Base-by-base conservation (phyloP, 1,139 yeast genomes). In the Saccharomycopsis crataegensis region DNA sequence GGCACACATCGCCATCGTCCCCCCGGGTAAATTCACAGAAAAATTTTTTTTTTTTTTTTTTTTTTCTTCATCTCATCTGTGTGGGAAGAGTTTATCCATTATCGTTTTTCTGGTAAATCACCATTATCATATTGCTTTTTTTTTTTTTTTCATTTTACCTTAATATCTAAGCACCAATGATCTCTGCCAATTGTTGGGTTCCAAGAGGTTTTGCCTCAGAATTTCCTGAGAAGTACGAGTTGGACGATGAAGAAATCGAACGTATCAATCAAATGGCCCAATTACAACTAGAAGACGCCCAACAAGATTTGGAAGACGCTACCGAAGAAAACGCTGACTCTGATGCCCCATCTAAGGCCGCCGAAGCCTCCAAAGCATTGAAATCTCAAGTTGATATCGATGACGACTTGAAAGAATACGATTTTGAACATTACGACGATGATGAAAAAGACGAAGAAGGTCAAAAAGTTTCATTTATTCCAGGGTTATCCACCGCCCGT, bases 181-280 rank as follows among this genome's bases (percentile, higher is more conserved):
- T 93, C 61, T 90, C 99, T 50, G 86, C 97, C 37, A 84, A 94
- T 51, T 74, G 85, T 51, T 93, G 99, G 98, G 96, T 93, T 38
- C 98, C 98, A 50, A 80, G 96, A 64, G 99, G 99, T 9, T 86
- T 78, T 67, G 95, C 99, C 34, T 80, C 96, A 43, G 97, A 91
- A 67, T 87, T 85, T 65, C 99, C 99, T 4, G 88, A 82, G 62
- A 80, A 86, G 65, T 90, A 89, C 65, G 96, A 88, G 61, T 73
- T 93, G 57, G 83, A 90, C 62, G 98, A 93, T 60, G 94, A 79
- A 57, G 99, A 93, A 70, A 84, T 93, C 88, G 94, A 82, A 57
- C 80, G 97, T 70, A 90, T 93, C 65, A 81, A 84, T 59, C 82
- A 83, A 60, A 78, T 93, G 79, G 96, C 98, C 46, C 79, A 85